Conservation (phyloP, 164 flowering plant genomes). For the Platanus orientalis region DNA sequence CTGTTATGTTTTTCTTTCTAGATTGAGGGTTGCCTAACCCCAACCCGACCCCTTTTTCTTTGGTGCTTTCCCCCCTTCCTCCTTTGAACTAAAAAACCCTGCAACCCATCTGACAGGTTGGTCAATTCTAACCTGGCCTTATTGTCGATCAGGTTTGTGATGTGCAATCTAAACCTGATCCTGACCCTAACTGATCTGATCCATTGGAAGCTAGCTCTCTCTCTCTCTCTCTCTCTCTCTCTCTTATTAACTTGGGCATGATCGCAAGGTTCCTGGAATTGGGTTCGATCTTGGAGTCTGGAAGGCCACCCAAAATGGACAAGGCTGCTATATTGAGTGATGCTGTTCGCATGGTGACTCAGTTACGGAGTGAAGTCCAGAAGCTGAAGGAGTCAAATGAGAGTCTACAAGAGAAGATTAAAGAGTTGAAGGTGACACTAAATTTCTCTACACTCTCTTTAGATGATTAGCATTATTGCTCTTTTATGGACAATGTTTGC, state of each 20-base stretch:
- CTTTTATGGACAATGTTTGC: too few species aligned
- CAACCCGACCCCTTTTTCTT: too few species aligned
- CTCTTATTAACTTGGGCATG: constrained; percentile 6
- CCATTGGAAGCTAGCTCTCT: background rate
- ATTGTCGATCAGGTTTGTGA: too few species aligned
- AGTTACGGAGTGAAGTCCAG: constrained; percentile 68
- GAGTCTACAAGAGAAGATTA: constrained; percentile 72
- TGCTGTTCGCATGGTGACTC: constrained; percentile 81
- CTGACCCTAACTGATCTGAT: too few species aligned
- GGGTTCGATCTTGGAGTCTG: constrained; percentile 78
- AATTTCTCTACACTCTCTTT: background rate
- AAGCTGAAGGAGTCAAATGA: constrained; percentile 78
- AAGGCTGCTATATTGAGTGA: constrained; percentile 81
- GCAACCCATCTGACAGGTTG: too few species aligned
- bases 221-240: constrained; percentile 8
- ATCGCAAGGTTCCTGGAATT: constrained; percentile 71
- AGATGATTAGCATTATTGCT: background rate
- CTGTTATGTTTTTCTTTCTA: too few species aligned
- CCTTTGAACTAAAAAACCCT: too few species aligned
- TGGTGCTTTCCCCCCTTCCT: too few species aligned
- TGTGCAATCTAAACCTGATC: too few species aligned
- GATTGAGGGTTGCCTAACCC: too few species aligned
- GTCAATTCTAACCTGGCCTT: too few species aligned
- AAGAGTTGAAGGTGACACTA: constrained; percentile 69
- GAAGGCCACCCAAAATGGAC: constrained; percentile 82